A percentile compares a stretch with the other conserved stretches of the same genome.
phyloP scores from a whole-genome alignment of 2,329 filamentous ascomycete genomes.

The Claviceps sp. region DNA sequence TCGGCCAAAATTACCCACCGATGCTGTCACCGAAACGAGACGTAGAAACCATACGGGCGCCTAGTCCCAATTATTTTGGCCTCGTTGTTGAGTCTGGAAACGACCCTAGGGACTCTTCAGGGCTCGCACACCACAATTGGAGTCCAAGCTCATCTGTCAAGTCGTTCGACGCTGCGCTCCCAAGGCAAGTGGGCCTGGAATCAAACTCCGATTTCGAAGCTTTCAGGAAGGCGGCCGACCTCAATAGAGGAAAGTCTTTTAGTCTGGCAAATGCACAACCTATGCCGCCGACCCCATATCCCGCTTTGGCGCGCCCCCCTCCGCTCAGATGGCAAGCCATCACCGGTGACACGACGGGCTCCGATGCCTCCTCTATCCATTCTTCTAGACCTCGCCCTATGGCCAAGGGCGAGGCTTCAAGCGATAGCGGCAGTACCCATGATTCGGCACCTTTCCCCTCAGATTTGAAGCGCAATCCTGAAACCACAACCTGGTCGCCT shows the following conservation, averaged over 20 bases:
- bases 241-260: slow-evolving; percentile 34
- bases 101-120: slow-evolving; percentile 50
- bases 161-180: slow-evolving; percentile 54
- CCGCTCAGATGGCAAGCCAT: slow-evolving; percentile 36
- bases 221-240: slow-evolving; percentile 60
- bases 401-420: slow-evolving; percentile 30
- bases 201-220: slow-evolving; percentile 73
- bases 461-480: slow-evolving; percentile 40
- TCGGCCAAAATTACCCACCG: slow-evolving; percentile 40
- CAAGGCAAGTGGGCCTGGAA: slow-evolving; percentile 57
- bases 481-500: slow-evolving; percentile 29
- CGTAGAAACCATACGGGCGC: slow-evolving; percentile 26
- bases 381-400: slow-evolving; percentile 10
- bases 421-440: slow-evolving; percentile 28
- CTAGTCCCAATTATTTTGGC: slow-evolving; percentile 81
- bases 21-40: slow-evolving; percentile 30
- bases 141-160: slow-evolving; percentile 57
- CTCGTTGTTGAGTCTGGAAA: slow-evolving; percentile 49
- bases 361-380: slow-evolving; percentile 18
- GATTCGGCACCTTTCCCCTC: slow-evolving; percentile 42
- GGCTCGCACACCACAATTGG: slow-evolving; percentile 58
- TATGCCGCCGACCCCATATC: slow-evolving; percentile 19
- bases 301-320: slow-evolving; percentile 25
- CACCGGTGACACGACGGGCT: slow-evolving; percentile 25
- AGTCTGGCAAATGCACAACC: slow-evolving; percentile 36